Evolutionary conservation across 2,329 filamentous ascomycete genomes (phyloP).

Genomic region (Arthrobotrys musiformis): DNA sequence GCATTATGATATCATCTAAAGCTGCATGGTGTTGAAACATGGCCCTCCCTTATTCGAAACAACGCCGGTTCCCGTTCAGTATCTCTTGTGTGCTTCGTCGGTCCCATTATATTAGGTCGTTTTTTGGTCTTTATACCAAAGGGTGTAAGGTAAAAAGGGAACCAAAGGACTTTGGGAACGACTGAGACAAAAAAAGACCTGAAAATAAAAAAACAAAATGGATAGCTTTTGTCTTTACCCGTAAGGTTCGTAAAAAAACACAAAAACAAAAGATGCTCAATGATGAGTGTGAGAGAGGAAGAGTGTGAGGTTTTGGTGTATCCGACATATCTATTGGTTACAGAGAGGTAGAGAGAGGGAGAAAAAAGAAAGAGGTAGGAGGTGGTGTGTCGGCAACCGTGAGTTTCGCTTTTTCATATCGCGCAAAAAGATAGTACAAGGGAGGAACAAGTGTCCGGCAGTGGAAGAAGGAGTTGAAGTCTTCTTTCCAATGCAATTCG

Average conservation of each 20-base stretch:
- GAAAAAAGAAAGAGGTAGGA: slow-evolving; percentile 15
- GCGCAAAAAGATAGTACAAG: slow-evolving; percentile 57
- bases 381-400: slow-evolving; percentile 43
- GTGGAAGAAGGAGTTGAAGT: slow-evolving; percentile 56
- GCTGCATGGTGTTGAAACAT: slow-evolving; percentile 57
- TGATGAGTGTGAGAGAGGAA: slow-evolving; percentile 3
- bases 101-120: no score
- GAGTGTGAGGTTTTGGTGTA: neutral
- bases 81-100: no score
- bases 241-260: slow-evolving; percentile 3
- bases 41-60: slow-evolving; percentile 57
- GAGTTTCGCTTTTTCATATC: slow-evolving; percentile 56
- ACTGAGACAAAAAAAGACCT: neutral
- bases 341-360: neutral
- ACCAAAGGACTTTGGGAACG: no score
- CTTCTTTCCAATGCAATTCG: slow-evolving; percentile 56
- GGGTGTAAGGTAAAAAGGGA: slow-evolving; percentile 11
- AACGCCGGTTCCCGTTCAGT: slow-evolving; percentile 55
- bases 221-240: slow-evolving; percentile 41
- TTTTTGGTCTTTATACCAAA: slow-evolving; percentile 39
- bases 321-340: slow-evolving; percentile 51
- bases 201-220: slow-evolving; percentile 26
- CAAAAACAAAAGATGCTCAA: slow-evolving; percentile 19
- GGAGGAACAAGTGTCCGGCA: slow-evolving; percentile 55
- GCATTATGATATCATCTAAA: slow-evolving; percentile 57